Conservation (phyloP, 805 yeast genomes). For the Pichia eremophila region DNA sequence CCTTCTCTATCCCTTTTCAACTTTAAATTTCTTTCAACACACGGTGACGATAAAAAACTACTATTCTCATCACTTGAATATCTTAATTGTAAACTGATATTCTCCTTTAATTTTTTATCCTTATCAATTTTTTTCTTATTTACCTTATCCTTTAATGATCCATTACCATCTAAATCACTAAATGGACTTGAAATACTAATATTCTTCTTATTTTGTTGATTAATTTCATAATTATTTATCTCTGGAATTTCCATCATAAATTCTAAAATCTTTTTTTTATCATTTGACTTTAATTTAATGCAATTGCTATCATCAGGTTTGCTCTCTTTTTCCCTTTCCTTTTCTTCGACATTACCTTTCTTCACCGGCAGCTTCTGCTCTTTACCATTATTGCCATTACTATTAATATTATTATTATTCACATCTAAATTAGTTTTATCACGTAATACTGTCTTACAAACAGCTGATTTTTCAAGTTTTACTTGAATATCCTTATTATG, state of each 20-base stretch:
- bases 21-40: slow-evolving; percentile 5
- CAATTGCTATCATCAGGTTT: no score
- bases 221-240: background rate
- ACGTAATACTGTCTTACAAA: background rate
- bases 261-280: background rate
- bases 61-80: background rate
- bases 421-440: background rate
- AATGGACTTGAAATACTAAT: slow-evolving; percentile 6
- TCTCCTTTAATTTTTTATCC: background rate
- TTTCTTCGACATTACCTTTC: background rate
- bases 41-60: slow-evolving; percentile 8
- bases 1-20: background rate
- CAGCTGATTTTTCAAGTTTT: background rate
- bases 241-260: slow-evolving; percentile 6
- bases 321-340: no score
- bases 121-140: background rate
- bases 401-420: background rate
- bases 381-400: background rate
- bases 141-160: slow-evolving; percentile 1
- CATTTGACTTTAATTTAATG: background rate
- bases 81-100: background rate
- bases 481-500: background rate
- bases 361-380: background rate
- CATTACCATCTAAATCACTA: background rate
- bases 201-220: background rate